Evolutionary conservation across 208 protist species (phyloP).

Genomic region (Leishmania mexicana): DNA sequence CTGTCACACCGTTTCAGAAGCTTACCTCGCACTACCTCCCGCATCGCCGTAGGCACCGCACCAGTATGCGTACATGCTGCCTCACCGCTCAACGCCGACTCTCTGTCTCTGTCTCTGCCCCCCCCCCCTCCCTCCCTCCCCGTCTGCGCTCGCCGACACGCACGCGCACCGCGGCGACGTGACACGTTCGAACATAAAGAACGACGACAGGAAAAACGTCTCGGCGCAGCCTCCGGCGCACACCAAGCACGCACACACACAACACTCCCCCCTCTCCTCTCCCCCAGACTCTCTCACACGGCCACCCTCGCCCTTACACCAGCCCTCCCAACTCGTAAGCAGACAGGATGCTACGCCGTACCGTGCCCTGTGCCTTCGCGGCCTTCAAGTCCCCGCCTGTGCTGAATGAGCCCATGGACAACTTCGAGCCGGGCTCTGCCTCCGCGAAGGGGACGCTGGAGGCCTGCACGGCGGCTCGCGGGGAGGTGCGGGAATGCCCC

Average conservation of each 20-base stretch:
- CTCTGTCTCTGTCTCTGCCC: neutral
- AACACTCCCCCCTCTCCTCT: neutral
- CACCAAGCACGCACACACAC: neutral
- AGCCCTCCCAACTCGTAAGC: neutral
- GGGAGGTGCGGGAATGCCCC: constrained; percentile 76
- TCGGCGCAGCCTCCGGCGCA: neutral
- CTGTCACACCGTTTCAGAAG: neutral
- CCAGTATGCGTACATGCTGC: neutral
- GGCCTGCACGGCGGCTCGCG: constrained; percentile 73
- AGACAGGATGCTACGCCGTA: constrained; percentile 73
- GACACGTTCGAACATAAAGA: neutral
- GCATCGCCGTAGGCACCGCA: neutral
- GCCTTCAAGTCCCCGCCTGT: constrained; percentile 64
- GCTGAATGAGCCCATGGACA: constrained; percentile 89
- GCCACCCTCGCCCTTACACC: neutral
- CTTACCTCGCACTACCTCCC: neutral
- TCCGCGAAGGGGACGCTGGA: constrained; percentile 60
- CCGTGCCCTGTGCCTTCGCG: constrained; percentile 58
- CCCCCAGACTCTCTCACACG: neutral
- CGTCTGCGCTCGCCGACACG: neutral
- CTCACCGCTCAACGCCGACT: neutral
- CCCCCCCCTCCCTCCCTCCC: neutral
- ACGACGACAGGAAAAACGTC: neutral
- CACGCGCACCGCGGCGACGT: neutral
- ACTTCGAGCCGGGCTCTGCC: constrained; percentile 80